Evolutionary conservation across 2,329 filamentous ascomycete genomes (phyloP).

Genomic region (Aspergillus ibericus): DNA sequence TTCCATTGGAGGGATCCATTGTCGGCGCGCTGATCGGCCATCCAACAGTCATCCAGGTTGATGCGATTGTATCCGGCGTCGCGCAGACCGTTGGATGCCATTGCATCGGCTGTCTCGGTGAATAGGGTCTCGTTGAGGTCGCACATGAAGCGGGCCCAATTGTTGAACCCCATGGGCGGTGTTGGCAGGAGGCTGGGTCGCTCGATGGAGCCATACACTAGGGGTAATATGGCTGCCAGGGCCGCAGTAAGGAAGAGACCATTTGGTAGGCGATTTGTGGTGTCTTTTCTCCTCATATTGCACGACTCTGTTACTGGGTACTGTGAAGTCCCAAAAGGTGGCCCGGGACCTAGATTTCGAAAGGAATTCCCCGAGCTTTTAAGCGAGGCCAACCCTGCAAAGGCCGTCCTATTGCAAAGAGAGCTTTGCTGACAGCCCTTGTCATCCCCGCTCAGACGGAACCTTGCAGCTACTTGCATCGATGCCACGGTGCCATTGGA

Average conservation of each 20-base stretch:
- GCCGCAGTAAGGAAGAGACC: neutral
- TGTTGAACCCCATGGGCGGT: slow-evolving; percentile 56
- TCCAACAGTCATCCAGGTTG: slow-evolving; percentile 52
- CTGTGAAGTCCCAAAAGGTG: too few species aligned
- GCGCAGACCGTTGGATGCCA: slow-evolving; percentile 44
- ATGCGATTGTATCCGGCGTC: slow-evolving; percentile 41
- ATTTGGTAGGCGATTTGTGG: neutral
- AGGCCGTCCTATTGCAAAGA: neutral
- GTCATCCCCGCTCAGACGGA: neutral
- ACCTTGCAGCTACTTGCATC: neutral
- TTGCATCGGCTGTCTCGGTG: slow-evolving; percentile 48
- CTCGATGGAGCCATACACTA: slow-evolving; percentile 19
- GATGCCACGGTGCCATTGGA: slow-evolving; percentile 4
- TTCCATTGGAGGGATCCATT: slow-evolving; percentile 47
- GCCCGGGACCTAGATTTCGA: neutral
- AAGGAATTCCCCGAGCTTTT: neutral
- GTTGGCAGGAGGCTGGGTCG: slow-evolving; percentile 31
- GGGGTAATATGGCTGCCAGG: neutral
- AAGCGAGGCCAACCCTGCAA: neutral
- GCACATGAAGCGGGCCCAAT: slow-evolving; percentile 52
- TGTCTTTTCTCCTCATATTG: neutral
- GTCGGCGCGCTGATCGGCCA: slow-evolving; percentile 33
- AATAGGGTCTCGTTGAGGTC: slow-evolving; percentile 52
- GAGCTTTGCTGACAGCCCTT: neutral
- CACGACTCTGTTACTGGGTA: neutral